phyloP scores from a whole-genome alignment of 1,139 yeast genomes.

The Yamadazyma sp. region DNA sequence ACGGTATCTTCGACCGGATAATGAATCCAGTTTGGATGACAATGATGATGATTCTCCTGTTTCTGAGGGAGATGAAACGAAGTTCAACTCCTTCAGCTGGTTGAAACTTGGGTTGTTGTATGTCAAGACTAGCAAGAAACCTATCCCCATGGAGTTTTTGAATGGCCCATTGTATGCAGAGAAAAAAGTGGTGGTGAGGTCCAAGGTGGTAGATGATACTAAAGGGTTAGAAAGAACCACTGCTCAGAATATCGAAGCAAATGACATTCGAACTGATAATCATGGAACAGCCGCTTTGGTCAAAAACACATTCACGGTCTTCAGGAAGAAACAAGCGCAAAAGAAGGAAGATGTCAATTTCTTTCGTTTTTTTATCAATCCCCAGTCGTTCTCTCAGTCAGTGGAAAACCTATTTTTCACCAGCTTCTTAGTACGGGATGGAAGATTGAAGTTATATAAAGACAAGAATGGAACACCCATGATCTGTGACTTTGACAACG shows the following conservation, averaged over 20 bases:
- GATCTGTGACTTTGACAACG: constrained; percentile 21
- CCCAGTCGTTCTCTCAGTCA: constrained; percentile 72
- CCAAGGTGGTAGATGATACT: constrained; percentile 45
- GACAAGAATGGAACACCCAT: constrained; percentile 48
- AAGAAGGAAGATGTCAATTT: constrained; percentile 47
- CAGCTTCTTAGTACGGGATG: constrained; percentile 78
- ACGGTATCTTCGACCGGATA: constrained; percentile 18
- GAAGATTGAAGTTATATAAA: constrained; percentile 52
- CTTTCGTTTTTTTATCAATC: constrained; percentile 70
- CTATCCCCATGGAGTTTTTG: constrained; percentile 59
- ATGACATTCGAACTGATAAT: constrained; percentile 50
- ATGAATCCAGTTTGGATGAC: constrained; percentile 1
- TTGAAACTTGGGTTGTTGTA: constrained; percentile 57
- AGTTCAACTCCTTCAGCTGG: constrained; percentile 54
- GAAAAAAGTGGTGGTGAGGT: constrained; percentile 39
- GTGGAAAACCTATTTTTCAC: constrained; percentile 82
- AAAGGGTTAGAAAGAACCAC: constrained; percentile 39
- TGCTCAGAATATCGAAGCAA: constrained; percentile 54
- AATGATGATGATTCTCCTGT: constrained; percentile 6
- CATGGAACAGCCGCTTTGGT: constrained; percentile 65
- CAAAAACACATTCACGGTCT: constrained; percentile 42
- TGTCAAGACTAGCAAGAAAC: constrained; percentile 45
- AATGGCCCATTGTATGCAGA: constrained; percentile 75
- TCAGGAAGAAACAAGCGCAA: constrained; percentile 28
- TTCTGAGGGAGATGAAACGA: constrained; percentile 20